Percentiles rank a stretch among this genome's conserved stretches.
These are phyloP conservation scores for Adenanthera pavonina DNA, from an alignment of 306 rosid genomes.

Conservation along the genomic window DNA sequence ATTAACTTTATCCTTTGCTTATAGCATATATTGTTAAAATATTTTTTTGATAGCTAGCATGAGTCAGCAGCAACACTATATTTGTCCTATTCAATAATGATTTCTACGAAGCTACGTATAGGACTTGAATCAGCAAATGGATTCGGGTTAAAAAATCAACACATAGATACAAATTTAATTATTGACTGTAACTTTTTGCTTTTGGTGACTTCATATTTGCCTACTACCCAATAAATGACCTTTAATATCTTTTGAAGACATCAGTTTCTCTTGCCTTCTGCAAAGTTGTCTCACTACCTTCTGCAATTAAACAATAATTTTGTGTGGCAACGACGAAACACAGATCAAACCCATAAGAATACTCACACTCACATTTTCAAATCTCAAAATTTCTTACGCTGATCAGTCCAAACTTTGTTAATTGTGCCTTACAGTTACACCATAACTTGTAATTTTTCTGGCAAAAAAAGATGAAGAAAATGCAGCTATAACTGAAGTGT, in stretches of 20 bases:
- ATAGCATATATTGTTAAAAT: not conserved
- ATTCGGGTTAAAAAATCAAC: too few relatives aligned
- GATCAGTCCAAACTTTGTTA: not conserved
- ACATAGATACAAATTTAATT: not conserved
- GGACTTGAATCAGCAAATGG: conserved; percentile 11
- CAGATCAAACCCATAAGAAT: not conserved
- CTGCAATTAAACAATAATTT: not conserved
- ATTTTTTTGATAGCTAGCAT: not conserved
- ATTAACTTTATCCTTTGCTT: not conserved
- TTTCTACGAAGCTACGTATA: conserved; percentile 19
- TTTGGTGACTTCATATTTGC: conserved; percentile 8
- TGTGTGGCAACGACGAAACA: conserved; percentile 15
- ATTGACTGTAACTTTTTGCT: conserved; percentile 20
- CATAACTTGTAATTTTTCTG: not conserved
- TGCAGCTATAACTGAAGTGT: not conserved
- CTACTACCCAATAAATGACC: conserved; percentile 6
- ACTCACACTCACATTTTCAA: not conserved
- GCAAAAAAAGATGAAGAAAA: not conserved
- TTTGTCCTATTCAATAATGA: conserved; percentile 29
- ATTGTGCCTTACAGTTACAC: not conserved
- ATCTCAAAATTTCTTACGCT: not conserved
- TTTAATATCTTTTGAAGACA: conserved; percentile 18
- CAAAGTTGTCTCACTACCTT: conserved; percentile 2
- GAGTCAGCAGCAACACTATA: not conserved
- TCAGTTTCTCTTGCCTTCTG: conserved; percentile 18